A percentile compares a stretch with the other conserved stretches of the same genome.
Conservation (phyloP, 1,139 yeast species). For the Scheffersomyces quercinus region DNA sequence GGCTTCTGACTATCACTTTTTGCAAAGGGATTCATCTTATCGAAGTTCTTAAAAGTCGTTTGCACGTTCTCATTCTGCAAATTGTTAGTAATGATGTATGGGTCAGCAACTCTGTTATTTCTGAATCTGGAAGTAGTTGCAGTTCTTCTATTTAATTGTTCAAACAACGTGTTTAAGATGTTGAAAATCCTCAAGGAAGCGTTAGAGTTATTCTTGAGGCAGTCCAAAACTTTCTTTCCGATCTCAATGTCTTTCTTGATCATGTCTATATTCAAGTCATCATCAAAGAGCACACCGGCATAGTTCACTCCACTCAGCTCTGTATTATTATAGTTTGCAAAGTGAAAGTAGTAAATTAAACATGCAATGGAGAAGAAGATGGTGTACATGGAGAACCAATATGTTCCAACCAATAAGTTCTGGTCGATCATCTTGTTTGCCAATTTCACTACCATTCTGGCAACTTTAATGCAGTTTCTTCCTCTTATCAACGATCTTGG, state of each 20-base stretch:
- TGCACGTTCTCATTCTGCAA: conserved; percentile 20
- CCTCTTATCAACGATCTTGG: conserved; percentile 64
- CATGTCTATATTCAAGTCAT: conserved; percentile 65
- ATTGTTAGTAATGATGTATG: not conserved
- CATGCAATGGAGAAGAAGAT: conserved; percentile 92
- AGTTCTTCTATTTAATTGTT: conserved; percentile 71
- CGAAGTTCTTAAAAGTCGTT: conserved; percentile 35
- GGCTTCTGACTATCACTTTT: conserved; percentile 1
- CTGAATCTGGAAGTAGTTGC: conserved; percentile 38
- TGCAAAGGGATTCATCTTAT: conserved; percentile 32
- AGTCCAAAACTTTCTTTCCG: conserved; percentile 73
- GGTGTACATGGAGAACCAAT: conserved; percentile 91
- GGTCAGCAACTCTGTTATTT: not conserved
- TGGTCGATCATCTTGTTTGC: conserved; percentile 82
- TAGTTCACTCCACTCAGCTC: conserved; percentile 30
- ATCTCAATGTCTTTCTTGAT: conserved; percentile 76
- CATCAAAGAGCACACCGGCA: conserved; percentile 53
- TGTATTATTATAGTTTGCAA: conserved; percentile 43
- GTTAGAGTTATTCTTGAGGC: conserved; percentile 69
- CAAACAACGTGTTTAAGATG: conserved; percentile 76
- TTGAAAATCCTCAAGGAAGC: conserved; percentile 82
- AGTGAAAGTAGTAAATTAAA: conserved; percentile 80
- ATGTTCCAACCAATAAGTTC: conserved; percentile 78
- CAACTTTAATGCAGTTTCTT: conserved; percentile 80
- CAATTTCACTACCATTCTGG: conserved; percentile 78